Base-by-base conservation (phyloP, 208 protist species). In the Trypanosoma caninum region DNA sequence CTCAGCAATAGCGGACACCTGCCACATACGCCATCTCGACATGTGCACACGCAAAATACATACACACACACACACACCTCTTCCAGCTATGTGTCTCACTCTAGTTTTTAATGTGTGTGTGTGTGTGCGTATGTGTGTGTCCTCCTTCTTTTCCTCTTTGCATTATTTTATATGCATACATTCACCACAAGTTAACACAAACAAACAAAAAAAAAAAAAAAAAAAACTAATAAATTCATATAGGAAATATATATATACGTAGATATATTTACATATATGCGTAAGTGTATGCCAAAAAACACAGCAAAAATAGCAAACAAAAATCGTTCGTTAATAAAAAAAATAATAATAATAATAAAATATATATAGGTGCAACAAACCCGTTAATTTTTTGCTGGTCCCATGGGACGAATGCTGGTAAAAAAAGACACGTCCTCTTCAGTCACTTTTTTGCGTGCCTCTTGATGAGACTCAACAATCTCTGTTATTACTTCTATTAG, bases 401-500 rank as follows among this genome's bases (percentile, higher is more conserved):
- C 81, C 78, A 91, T 91, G 10, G 68, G 45, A 30, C 89, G 82
- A 8, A 78, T 55, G 23, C 59, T 65, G 30, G 65, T 89, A 57
- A 93, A 95, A 28, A 76, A 64, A 18, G 65, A 59, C 11, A 97
- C 87, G 34, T 91, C 72, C 3, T 97, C 93, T 18, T 98, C 92
- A 14, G 96, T 98, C 20, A 98, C 69, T 51, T 74, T 79, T 50
- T 83, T 87, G 35, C 78, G 79, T 40, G 74, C 78, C 66, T 95
- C 86, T 73, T 98, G 96, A 80, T 98, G 94, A 1, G 61, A 51
- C 6, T 65, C 80, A 0, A 98, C 80, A 22, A 99, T 84, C 14
- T 80, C 53, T 22, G 76, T 75, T 18, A 99, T 63, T 9, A 83
- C 80, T 16, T 91, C 67, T 57, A 99, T 97, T 14, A 99, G 78